Evolutionary conservation across 1,139 yeast genomes (phyloP).

Genomic region (Candida sp.): DNA sequence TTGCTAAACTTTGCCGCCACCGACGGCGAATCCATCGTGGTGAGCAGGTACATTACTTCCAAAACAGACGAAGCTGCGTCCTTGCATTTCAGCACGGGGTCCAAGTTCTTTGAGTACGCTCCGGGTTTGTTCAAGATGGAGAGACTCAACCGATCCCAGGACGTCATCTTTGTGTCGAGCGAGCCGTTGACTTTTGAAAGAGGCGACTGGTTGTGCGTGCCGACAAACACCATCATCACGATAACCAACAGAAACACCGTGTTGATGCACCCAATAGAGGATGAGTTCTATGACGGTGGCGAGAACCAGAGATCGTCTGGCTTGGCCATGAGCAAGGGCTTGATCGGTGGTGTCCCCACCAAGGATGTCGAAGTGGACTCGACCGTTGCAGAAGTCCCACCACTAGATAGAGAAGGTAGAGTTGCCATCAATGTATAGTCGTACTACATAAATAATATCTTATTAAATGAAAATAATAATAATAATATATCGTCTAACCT

Average conservation of each 20-base stretch:
- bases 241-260: conserved; percentile 82
- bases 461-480: not conserved
- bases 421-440: conserved; percentile 3
- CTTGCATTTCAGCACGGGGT: conserved; percentile 92
- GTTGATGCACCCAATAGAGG: conserved; percentile 86
- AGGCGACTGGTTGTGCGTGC: conserved; percentile 97
- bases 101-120: conserved; percentile 85
- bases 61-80: conserved; percentile 96
- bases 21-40: conserved; percentile 89
- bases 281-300: conserved; percentile 83
- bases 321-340: conserved; percentile 89
- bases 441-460: not conserved
- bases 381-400: conserved; percentile 62
- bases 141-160: conserved; percentile 88
- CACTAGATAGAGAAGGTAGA: conserved; percentile 87
- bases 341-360: conserved; percentile 58
- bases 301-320: conserved; percentile 71
- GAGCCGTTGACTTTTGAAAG: conserved; percentile 97
- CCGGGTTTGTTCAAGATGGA: conserved; percentile 96
- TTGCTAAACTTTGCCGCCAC: conserved; percentile 93
- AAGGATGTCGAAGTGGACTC: conserved; percentile 5
- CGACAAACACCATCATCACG: conserved; percentile 88
- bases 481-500: conserved; percentile 22
- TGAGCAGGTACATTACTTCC: conserved; percentile 87
- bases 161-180: conserved; percentile 94